Base-by-base conservation (phyloP, 2,329 filamentous ascomycete species). In the Claviceps fusiformis region DNA sequence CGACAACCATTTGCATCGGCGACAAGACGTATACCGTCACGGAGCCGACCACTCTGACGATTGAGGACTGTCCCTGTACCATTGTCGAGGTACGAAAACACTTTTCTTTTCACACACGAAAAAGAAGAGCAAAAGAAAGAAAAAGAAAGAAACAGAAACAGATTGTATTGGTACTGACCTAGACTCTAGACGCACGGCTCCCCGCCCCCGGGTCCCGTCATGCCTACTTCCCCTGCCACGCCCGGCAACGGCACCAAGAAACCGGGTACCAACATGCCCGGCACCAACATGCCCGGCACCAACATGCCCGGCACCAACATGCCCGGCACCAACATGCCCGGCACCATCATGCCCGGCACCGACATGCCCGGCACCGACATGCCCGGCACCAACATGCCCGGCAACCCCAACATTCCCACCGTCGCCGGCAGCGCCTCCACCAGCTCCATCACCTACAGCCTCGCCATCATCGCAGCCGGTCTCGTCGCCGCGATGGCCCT, bases 61-160 rank as follows among this genome's bases (percentile, higher is more conserved):
- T 84, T 55, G 73, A 71, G 43, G 70, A 79, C 65, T 80, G 77
- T 68, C 75, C 76, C 56, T 79, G 76, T 71, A 78, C 76, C 48
- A 57, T 70, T 53, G 59, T 62, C 54, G 62, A 69, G 67, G 66
- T 65, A 59, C 56, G 61, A 45, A 50, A 58, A 43, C 8, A 13
- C 7, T 37, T 3, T 3, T 10, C 10, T 13, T 37, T 37, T 19
- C 19, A 19, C 19, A 19, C 19, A 19, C 19, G 19, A 19, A 19
- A 19, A 19, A 19, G 19, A 19, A 19, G 19, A 19, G 19, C 19
- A 19, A 19, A 1, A n/a, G n/a, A n/a, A n/a, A n/a, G n/a, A n/a
- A n/a, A 19, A 19, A 19, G 19, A 19, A 19, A 19, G 19, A 19
- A 37, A 7, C 3, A 33, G 31, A 37, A 37, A 37, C 9, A 37